A percentile compares a stretch with the other conserved stretches of the same genome.
Evolutionary conservation across 2,329 filamentous ascomycete species (phyloP).

Genomic region (Stachybotrys chartarum): DNA sequence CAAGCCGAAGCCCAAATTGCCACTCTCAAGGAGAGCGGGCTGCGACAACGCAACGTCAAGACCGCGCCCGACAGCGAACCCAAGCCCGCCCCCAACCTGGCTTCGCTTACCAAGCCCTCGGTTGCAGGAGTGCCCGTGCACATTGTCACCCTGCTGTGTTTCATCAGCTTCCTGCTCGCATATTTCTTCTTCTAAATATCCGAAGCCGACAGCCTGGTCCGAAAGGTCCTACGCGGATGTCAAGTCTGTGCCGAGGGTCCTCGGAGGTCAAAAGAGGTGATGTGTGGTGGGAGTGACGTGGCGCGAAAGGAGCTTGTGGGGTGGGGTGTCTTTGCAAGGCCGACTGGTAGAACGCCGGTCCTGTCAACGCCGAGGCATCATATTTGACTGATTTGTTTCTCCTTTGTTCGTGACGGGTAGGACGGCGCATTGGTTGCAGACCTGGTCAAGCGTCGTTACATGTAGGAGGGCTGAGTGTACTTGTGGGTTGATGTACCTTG

Average conservation of each 20-base stretch:
- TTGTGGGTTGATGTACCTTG: not conserved
- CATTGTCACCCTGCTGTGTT: constrained; percentile 73
- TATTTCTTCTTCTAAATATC: constrained; percentile 82
- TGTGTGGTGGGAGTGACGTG: not conserved
- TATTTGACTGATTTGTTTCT: not conserved
- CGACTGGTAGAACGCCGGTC: not conserved
- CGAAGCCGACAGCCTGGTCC: too few relatives aligned
- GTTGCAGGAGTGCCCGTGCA: constrained; percentile 78
- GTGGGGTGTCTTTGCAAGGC: too few relatives aligned
- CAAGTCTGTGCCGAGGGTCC: too few relatives aligned
- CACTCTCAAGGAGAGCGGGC: constrained; percentile 62
- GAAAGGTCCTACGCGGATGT: too few relatives aligned
- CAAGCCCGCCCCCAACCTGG: constrained; percentile 38
- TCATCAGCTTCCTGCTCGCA: constrained; percentile 86
- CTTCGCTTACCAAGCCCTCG: constrained; percentile 48
- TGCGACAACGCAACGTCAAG: constrained; percentile 72
- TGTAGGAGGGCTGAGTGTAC: not conserved
- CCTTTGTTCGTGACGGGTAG: constrained; percentile 4
- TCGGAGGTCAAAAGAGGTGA: not conserved
- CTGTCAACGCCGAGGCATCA: not conserved
- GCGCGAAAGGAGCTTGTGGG: not conserved
- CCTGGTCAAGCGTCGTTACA: not conserved
- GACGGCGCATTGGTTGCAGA: constrained; percentile 3
- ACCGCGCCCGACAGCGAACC: constrained; percentile 41
- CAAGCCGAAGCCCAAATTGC: constrained; percentile 70